Base-by-base conservation (phyloP, 352 stramenopile species). In the Phytophthora boehmeriae region DNA sequence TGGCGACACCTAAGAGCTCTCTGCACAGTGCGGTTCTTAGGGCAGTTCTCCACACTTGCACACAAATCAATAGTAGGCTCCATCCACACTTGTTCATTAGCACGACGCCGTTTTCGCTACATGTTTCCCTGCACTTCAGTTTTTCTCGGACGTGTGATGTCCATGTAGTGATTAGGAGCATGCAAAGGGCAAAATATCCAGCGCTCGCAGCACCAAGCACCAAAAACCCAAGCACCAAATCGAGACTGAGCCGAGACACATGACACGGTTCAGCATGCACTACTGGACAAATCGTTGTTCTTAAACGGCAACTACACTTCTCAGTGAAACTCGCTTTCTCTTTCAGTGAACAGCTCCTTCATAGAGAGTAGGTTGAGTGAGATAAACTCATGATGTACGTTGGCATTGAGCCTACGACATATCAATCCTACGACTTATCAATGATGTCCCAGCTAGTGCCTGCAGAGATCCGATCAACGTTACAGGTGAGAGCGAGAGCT, bases 111-210 rank as follows among this genome's bases (percentile, higher is more conserved):
- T 63, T 9, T 20, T 65, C n/a, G 49, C 44, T 30, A 14, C 32
- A 39, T 30, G 25, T 30, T 30, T 6, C n/a, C 30, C 9, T 10
- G 54, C 20, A 13, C 17, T 2, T 38, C 36, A 66, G 45, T 75
- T 56, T 22, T 65, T 53, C 51, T 75, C 73, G 36, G 75, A 72
- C 59, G 69, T 83, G 51, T 82, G 25, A 69, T 71, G 54, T 89
- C 80, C 59, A 89, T 68, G 59, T 69, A 86, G 54, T 83, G 75
- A 66, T 86, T 87, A 86, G 66, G 45, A 63, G 69, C 13, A 86
- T 63, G 50, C 80, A 89, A 35, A 87, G 66, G 49, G 73, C 73
- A 16, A 56, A 69, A 66, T 87, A 87, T 13, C 59, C 80, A 17
- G 64, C 77, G 22, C 77, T 85, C 5, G 9, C n/a, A 47, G 11